A percentile compares a stretch with the other conserved stretches of the same genome.
phyloP scores from a whole-genome alignment of 2,329 filamentous ascomycete species.

The Calonectria ilicicola region DNA sequence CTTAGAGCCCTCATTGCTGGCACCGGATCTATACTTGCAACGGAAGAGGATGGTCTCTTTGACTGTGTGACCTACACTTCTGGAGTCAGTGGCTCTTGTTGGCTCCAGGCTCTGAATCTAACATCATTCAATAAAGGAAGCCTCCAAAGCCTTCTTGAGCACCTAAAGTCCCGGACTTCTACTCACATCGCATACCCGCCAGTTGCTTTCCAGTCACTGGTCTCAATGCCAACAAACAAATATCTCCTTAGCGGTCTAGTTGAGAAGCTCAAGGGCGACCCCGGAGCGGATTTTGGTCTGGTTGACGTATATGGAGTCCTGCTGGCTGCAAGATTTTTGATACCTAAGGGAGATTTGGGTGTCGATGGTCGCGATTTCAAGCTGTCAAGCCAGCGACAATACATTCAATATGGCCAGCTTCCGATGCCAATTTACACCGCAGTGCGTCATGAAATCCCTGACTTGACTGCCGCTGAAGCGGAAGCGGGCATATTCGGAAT shows the following conservation, averaged over 20 bases:
- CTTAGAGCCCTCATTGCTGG: constrained; percentile 91
- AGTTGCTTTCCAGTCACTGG: constrained; percentile 81
- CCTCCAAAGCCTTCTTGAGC: constrained; percentile 79
- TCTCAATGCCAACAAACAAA: constrained; percentile 93
- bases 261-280: constrained; percentile 87
- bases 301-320: constrained; percentile 94
- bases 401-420: constrained; percentile 80
- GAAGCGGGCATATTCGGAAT: constrained; percentile 42
- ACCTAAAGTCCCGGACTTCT: constrained; percentile 86
- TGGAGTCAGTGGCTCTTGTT: constrained; percentile 95
- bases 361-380: constrained; percentile 87
- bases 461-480: constrained; percentile 57
- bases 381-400: constrained; percentile 85
- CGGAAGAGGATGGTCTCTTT: constrained; percentile 88
- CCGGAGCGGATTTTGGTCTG: constrained; percentile 81
- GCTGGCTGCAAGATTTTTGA: constrained; percentile 84
- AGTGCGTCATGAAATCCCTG: constrained; percentile 93
- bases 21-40: constrained; percentile 85
- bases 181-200: constrained; percentile 95
- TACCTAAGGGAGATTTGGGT: constrained; percentile 81
- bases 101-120: constrained; percentile 90
- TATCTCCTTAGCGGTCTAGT: constrained; percentile 88
- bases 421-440: constrained; percentile 96
- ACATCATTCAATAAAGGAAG: constrained; percentile 75
- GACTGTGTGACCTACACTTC: constrained; percentile 96